Base-by-base conservation (phyloP, 2,329 filamentous ascomycete species). In the Neofusicoccum laricinum region DNA sequence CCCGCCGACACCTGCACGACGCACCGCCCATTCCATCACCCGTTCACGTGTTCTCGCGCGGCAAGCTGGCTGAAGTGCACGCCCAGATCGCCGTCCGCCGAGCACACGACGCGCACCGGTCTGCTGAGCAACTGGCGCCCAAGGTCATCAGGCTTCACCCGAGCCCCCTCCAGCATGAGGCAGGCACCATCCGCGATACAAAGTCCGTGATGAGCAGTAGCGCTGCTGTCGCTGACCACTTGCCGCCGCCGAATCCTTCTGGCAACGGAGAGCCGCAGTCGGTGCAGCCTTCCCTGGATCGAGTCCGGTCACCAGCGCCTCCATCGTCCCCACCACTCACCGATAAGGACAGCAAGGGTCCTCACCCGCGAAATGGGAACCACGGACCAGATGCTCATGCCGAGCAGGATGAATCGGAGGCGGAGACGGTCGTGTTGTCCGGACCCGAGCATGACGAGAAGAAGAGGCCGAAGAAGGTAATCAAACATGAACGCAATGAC, bases 361-460 rank as follows among this genome's bases (percentile, higher is more conserved):
- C 48, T 4, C 17, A 32, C 63, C 11, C 40, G 15, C 55, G 61
- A 34, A 64, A 67, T 53, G 59, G 58, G 36, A 63, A 62, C 64
- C 64, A 57, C 25, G 51, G 69, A 48, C 64, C 61, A n/a, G 59
- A 46, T 62, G 63, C 67, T 32, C 67, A 64, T 19, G 38, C 45
- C 32, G 75, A 78, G 38, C 73, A 76, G 61, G 77, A 77, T 67
- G 78, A 81, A 68, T 82, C 80, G 15, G 81, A 83, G 71, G 81
- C 81, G 59, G 81, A 83, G 72, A 83, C 81, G 36, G 77, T 82
- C 65, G 79, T 82, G 41, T 75, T 81, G 55, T 77, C 74, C n/a
- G 62, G 62, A 11, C 34, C 63, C 38, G 53, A 64, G 57, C 57
- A 64, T 32, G 62, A 64, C 14, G 62, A 64, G 50, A 40, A 51